phyloP scores from a whole-genome alignment of 352 stramenopile genomes.

The Phytopythium kandeliae region DNA sequence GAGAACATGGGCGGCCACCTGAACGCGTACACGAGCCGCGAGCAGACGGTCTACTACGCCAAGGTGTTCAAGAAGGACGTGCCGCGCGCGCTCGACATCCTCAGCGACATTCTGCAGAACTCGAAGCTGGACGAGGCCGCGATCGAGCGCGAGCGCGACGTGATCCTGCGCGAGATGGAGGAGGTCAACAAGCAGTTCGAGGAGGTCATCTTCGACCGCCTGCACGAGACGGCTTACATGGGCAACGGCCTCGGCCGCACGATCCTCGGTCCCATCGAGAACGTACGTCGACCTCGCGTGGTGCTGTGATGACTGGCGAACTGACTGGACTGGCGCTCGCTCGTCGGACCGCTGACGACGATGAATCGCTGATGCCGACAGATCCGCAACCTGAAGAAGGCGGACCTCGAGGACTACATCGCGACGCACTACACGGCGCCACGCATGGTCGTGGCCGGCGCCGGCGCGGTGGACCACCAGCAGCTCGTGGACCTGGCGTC shows the following conservation, averaged over 20 bases:
- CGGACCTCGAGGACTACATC: slow-evolving; percentile 97
- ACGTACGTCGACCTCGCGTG: slow-evolving; percentile 78
- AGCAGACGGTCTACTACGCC: slow-evolving; percentile 99
- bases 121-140: slow-evolving; percentile 95
- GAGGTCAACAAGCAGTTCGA: slow-evolving; percentile 98
- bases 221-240: slow-evolving; percentile 99
- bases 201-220: slow-evolving; percentile 98
- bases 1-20: slow-evolving; percentile 99
- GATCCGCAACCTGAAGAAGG: slow-evolving; percentile 90
- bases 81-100: slow-evolving; percentile 96
- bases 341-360: slow-evolving; percentile 1
- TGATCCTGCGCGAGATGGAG: slow-evolving; percentile 99
- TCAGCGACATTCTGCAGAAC: slow-evolving; percentile 99
- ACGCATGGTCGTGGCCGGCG: slow-evolving; percentile 98
- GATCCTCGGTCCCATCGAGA: slow-evolving; percentile 98
- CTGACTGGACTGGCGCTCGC: no score
- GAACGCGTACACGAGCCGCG: slow-evolving; percentile 98
- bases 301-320: no score
- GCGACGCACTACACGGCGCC: slow-evolving; percentile 99
- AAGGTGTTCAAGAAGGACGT: slow-evolving; percentile 99
- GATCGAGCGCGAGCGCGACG: slow-evolving; percentile 97
- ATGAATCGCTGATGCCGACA: slow-evolving; percentile 14
- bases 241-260: slow-evolving; percentile 96
- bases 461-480: slow-evolving; percentile 96
- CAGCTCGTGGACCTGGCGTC: slow-evolving; percentile 96